Evolutionary conservation across 2,329 filamentous ascomycete genomes (phyloP), one percentile per base, ranked within the genome.

Genomic region (Monilinia laxa): DNA sequence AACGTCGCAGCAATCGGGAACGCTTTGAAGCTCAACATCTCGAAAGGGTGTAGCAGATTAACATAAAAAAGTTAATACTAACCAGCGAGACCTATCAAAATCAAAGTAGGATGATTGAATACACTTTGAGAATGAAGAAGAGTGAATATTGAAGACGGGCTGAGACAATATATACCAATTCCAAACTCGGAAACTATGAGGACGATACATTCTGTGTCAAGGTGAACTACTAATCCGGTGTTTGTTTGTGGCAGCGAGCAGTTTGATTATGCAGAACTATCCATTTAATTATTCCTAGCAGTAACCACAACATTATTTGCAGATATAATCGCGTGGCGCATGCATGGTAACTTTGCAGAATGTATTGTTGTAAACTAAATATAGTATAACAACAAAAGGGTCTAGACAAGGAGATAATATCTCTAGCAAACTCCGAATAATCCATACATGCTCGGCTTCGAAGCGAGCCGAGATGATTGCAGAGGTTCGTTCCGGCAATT

Each of bases 1-100:
- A 67, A 66, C 59, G 72, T 70, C 55, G 72, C 70, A 70, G 72
- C 71, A 68, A 68, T 57, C 45, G 69, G 57, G 56, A 73, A 64
- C 47, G 47, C 49, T 16, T 69, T 71, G 65, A 71, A 59, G 57
- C 18, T 65, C 55, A 71, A 53, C 71, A 72, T 73, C 20, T 52
- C 68, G 63, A 40, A 51, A 38, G 18, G 51, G 28, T 16, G 57
- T 35, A 28, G 51, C 35, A 25, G 7, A 42, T 11, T 11, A 11
- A 25, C 4, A 23, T 20, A 18, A 54, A 42, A 18, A n/a, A 38
- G 23, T 38, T 42, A 47, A 23, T 45, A 52, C 16, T 18, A 9
- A 16, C 7, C 10, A n/a, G 5, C 20, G 38, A 47, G 23, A 20
- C 3, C 9, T 38, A 53, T 65, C 42, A 11, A 47, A 25, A 42